Percentiles rank a stretch among this genome's conserved stretches.
Evolutionary conservation across 495 filamentous ascomycete species (phyloP).

Genomic region (Penicillium taxi): DNA sequence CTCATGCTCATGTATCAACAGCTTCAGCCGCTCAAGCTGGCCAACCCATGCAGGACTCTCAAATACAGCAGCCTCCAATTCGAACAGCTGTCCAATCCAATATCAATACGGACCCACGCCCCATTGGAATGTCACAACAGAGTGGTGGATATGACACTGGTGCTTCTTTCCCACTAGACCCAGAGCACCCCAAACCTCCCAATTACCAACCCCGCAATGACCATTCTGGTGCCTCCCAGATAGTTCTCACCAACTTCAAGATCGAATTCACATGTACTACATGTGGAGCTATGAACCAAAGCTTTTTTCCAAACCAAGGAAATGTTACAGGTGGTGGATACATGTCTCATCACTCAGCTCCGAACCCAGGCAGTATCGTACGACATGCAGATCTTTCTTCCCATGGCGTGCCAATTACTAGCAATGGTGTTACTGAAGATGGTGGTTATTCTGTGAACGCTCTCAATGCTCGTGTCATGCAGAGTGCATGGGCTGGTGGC

Average conservation of each 20-base stretch:
- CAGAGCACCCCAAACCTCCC: constrained; percentile 18
- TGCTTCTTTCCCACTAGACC: constrained; percentile 13
- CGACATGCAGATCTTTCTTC: constrained; percentile 16
- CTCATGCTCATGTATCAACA: constrained; percentile 11
- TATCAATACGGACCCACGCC: constrained; percentile 15
- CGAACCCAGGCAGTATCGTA: constrained; percentile 14
- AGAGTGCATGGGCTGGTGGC: constrained; percentile 27
- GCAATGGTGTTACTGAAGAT: constrained; percentile 42
- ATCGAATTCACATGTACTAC: constrained; percentile 41
- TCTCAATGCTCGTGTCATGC: constrained; percentile 23
- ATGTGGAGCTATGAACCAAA: constrained; percentile 38
- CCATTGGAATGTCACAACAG: constrained; percentile 17
- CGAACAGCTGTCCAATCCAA: constrained; percentile 15
- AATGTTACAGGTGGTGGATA: constrained; percentile 31
- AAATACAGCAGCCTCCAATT: constrained; percentile 17
- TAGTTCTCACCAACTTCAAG: constrained; percentile 37
- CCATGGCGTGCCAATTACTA: constrained; percentile 11
- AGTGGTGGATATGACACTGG: constrained; percentile 16
- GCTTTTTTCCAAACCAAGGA: constrained; percentile 39
- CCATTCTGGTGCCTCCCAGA: constrained; percentile 23
- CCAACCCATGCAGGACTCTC: constrained; percentile 10
- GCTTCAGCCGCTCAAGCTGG: constrained; percentile 21
- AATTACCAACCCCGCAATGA: constrained; percentile 20
- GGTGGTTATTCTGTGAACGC: constrained; percentile 17
- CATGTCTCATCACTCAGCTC: constrained; percentile 21